phyloP scores from a whole-genome alignment of 768 basidiomycete genomes.

The Collybia sp. region DNA sequence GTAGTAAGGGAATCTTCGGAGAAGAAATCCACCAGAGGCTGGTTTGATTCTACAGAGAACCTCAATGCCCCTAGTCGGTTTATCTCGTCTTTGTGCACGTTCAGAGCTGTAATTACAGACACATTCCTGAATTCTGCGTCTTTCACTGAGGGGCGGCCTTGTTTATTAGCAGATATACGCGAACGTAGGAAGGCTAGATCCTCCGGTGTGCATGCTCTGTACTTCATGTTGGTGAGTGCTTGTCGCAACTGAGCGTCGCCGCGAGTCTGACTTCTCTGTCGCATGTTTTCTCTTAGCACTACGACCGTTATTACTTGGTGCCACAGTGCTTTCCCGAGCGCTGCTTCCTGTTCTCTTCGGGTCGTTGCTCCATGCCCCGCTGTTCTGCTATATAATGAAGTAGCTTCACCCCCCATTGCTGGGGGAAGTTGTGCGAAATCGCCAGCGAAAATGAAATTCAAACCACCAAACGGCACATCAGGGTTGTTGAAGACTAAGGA shows the following conservation, averaged over 20 bases:
- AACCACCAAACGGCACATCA: slow-evolving; percentile 26
- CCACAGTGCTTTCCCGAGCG: slow-evolving; percentile 22
- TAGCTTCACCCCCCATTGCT: slow-evolving; percentile 12
- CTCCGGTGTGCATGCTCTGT: slow-evolving; percentile 28
- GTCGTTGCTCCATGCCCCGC: slow-evolving; percentile 3
- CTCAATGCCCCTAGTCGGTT: slow-evolving; percentile 23
- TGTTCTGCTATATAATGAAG: slow-evolving; percentile 16
- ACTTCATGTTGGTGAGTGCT: slow-evolving; percentile 32
- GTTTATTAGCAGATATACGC: slow-evolving; percentile 11
- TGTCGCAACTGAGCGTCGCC: slow-evolving; percentile 20
- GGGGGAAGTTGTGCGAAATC: slow-evolving; percentile 42
- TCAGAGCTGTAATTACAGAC: slow-evolving; percentile 32
- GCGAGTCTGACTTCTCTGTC: slow-evolving; percentile 15
- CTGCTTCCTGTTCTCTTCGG: slow-evolving; percentile 9
- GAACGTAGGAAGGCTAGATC: slow-evolving; percentile 30
- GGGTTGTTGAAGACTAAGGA: slow-evolving; percentile 10
- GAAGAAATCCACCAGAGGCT: slow-evolving; percentile 17
- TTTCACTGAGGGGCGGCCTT: slow-evolving; percentile 7
- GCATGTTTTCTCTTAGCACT: slow-evolving; percentile 24
- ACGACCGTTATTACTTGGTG: slow-evolving; percentile 24
- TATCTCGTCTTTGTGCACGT: slow-evolving; percentile 29
- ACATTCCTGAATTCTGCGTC: slow-evolving; percentile 21
- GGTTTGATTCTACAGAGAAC: slow-evolving; percentile 27
- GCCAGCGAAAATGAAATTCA: slow-evolving; percentile 40
- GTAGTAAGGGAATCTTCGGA: slow-evolving; percentile 15